Conservation (phyloP, 2,329 filamentous ascomycete genomes). For the Acrocalymma vagum region DNA sequence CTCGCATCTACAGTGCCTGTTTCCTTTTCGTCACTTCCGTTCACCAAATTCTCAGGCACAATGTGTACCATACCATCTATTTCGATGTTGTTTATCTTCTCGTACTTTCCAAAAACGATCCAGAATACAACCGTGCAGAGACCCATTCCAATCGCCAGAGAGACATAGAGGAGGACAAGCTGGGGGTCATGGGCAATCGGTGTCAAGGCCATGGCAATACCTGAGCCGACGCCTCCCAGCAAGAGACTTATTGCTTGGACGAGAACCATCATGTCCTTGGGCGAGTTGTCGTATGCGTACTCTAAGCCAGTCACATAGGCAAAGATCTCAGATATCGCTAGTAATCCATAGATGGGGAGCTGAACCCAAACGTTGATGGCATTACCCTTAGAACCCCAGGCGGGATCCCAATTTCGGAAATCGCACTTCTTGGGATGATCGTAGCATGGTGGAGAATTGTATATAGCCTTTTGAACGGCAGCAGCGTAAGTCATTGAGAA, state of each 20-base stretch:
- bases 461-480: conserved; percentile 42
- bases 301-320: conserved; percentile 53
- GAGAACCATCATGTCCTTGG: conserved; percentile 51
- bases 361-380: conserved; percentile 52
- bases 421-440: conserved; percentile 46
- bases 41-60: no score
- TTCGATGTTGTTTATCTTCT: no score
- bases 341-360: conserved; percentile 49
- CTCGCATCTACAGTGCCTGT: no score
- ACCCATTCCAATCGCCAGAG: conserved; percentile 30
- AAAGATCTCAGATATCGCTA: conserved; percentile 54
- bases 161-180: conserved; percentile 36
- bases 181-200: conserved; percentile 39
- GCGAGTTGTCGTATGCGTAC: conserved; percentile 54
- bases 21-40: no score
- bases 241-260: conserved; percentile 47
- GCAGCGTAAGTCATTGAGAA: conserved; percentile 41
- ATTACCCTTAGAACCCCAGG: conserved; percentile 28
- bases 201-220: conserved; percentile 40
- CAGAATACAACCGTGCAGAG: conserved; percentile 33
- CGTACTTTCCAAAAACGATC: conserved; percentile 31
- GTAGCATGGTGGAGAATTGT: conserved; percentile 37
- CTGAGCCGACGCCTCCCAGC: conserved; percentile 40
- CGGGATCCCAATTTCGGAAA: conserved; percentile 1
- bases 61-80: no score